These are phyloP conservation scores for Leccinum barrowsii DNA, from an alignment of 768 basidiomycete genomes.

Conservation along the genomic window DNA sequence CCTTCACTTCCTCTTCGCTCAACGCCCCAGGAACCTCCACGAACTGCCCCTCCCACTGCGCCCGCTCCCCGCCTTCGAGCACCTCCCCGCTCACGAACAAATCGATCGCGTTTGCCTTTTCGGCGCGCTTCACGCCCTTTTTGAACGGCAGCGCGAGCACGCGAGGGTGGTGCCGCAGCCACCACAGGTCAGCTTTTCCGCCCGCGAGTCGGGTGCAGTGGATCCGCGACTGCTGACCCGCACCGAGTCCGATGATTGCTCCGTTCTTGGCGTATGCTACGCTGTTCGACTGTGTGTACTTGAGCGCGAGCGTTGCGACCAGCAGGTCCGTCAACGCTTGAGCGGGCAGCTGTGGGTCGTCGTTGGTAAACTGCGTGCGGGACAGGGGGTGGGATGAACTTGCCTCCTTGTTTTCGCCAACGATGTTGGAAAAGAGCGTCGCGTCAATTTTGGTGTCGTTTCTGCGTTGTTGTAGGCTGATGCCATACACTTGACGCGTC, in stretches of 20 bases:
- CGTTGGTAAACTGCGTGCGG: background rate
- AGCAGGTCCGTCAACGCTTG: constrained; percentile 86
- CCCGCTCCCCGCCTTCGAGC: constrained; percentile 84
- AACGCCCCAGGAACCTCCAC: constrained; percentile 66
- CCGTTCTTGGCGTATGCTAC: constrained; percentile 94
- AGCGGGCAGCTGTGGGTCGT: constrained; percentile 55
- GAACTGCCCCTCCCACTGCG: constrained; percentile 89
- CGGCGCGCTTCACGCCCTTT: constrained; percentile 94
- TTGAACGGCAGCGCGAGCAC: constrained; percentile 94
- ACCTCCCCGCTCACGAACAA: constrained; percentile 89
- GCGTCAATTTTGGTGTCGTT: constrained; percentile 88
- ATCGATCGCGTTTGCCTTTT: constrained; percentile 98
- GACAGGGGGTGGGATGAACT: constrained; percentile 18
- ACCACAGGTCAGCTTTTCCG: constrained; percentile 98
- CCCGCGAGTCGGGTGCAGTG: constrained; percentile 99
- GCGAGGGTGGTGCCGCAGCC: constrained; percentile 94
- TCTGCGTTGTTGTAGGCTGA: constrained; percentile 83
- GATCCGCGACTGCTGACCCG: constrained; percentile 97
- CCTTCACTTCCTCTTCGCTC: constrained; percentile 63
- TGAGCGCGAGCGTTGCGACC: constrained; percentile 93
- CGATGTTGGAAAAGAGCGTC: constrained; percentile 80
- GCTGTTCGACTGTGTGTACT: constrained; percentile 99
- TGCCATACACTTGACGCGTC: constrained; percentile 93
- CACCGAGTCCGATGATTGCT: constrained; percentile 91
- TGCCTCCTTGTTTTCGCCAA: constrained; percentile 84